phyloP scores from a whole-genome alignment of 768 basidiomycete species.

The Calocera cornea region DNA sequence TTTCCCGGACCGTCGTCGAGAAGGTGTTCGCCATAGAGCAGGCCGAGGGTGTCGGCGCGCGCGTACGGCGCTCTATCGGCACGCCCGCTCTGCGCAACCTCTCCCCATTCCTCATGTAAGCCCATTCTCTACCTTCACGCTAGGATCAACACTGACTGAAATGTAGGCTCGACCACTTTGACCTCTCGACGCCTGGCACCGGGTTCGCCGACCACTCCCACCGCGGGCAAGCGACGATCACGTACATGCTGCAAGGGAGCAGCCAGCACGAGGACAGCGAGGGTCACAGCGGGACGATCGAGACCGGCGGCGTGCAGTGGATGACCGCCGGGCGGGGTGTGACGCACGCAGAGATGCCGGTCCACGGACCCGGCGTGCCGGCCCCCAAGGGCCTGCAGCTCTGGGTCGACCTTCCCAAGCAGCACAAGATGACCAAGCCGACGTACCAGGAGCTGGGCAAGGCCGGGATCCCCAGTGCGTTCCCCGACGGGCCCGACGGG shows the following conservation, averaged over 20 bases:
- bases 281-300: conserved; percentile 43
- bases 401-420: conserved; percentile 36
- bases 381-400: conserved; percentile 77
- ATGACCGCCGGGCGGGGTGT: conserved; percentile 52
- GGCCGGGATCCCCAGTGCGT: conserved; percentile 55
- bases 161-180: conserved; percentile 19
- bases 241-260: conserved; percentile 33
- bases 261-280: conserved; percentile 85
- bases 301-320: conserved; percentile 82
- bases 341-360: conserved; percentile 48
- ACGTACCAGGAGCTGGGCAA: conserved; percentile 72
- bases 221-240: conserved; percentile 75
- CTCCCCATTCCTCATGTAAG: conserved; percentile 74
- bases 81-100: conserved; percentile 58
- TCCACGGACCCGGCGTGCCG: conserved; percentile 49
- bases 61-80: conserved; percentile 79
- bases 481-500: conserved; percentile 55
- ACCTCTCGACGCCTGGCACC: conserved; percentile 7
- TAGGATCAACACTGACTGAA: background rate
- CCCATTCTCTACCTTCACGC: background rate
- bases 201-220: conserved; percentile 92
- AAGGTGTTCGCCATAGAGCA: conserved; percentile 65
- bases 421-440: conserved; percentile 76
- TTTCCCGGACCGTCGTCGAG: conserved; percentile 50
- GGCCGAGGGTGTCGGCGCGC: conserved; percentile 64